Conservation (phyloP, 495 filamentous ascomycete species). For the Neurospora sp. region DNA sequence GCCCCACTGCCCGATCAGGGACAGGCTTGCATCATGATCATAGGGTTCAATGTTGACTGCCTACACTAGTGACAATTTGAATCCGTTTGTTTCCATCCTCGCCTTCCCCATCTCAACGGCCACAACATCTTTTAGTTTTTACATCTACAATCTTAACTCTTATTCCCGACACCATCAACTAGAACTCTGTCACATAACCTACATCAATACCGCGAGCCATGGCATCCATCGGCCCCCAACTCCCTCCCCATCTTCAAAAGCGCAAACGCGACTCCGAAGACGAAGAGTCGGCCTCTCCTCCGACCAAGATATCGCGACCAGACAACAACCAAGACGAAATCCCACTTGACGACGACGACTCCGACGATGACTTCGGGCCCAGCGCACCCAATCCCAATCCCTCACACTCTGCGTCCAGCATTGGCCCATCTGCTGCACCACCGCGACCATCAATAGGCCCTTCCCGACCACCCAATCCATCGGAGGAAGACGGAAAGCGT, state of each 20-base stretch:
- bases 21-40: background rate
- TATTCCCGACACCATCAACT: background rate
- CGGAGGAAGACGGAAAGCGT: background rate
- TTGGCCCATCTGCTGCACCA: background rate
- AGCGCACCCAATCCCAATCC: constrained; percentile 9
- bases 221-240: constrained; percentile 40
- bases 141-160: background rate
- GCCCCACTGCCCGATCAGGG: background rate
- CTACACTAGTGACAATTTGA: background rate
- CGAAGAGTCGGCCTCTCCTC: constrained; percentile 23
- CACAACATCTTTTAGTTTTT: background rate
- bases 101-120: background rate
- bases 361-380: constrained; percentile 30
- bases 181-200: background rate
- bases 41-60: background rate
- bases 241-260: constrained; percentile 42
- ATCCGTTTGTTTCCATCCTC: background rate
- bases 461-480: background rate
- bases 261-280: constrained; percentile 42
- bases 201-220: constrained; percentile 16
- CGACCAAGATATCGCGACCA: constrained; percentile 26
- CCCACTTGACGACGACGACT: constrained; percentile 18
- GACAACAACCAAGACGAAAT: constrained; percentile 33
- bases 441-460: constrained; percentile 10
- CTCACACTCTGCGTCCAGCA: background rate